phyloP scores from a whole-genome alignment of 306 rosid species.

The Prunus kanzakura region DNA sequence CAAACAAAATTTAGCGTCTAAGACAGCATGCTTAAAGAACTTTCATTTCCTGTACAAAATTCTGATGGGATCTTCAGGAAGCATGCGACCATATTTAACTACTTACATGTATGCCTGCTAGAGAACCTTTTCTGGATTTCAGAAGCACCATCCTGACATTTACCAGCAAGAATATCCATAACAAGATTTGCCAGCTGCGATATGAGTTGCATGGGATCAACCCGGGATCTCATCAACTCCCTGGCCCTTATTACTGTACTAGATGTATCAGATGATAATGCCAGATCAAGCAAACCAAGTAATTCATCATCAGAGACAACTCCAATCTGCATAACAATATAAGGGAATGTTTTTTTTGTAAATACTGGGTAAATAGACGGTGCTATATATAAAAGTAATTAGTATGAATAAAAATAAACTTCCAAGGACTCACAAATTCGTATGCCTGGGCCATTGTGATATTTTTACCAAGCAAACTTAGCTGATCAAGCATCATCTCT shows the following conservation, averaged over 20 bases:
- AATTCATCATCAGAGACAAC: conserved; percentile 76
- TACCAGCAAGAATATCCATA: conserved; percentile 88
- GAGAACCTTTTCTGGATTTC: conserved; percentile 49
- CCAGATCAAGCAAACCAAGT: conserved; percentile 78
- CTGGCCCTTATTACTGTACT: conserved; percentile 74
- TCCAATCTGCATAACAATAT: conserved; percentile 62
- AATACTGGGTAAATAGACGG: conserved; percentile 6
- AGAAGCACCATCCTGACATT: conserved; percentile 45
- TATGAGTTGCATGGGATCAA: conserved; percentile 79
- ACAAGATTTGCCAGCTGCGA: conserved; percentile 81
- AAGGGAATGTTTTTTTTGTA: background rate
- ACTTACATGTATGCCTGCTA: conserved; percentile 56
- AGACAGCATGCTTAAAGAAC: background rate
- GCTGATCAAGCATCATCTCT: conserved; percentile 90
- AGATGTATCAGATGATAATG: conserved; percentile 78
- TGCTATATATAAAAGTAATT: background rate
- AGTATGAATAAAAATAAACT: conserved; percentile 2
- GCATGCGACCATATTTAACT: background rate
- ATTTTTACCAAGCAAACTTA: conserved; percentile 75
- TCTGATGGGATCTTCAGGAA: background rate
- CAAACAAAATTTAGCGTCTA: background rate
- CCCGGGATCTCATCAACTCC: conserved; percentile 75
- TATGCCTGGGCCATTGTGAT: conserved; percentile 56
- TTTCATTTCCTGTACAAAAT: background rate
- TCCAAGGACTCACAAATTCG: conserved; percentile 63